Base-by-base conservation (phyloP, 768 basidiomycete genomes). In the Mycena maculata region DNA sequence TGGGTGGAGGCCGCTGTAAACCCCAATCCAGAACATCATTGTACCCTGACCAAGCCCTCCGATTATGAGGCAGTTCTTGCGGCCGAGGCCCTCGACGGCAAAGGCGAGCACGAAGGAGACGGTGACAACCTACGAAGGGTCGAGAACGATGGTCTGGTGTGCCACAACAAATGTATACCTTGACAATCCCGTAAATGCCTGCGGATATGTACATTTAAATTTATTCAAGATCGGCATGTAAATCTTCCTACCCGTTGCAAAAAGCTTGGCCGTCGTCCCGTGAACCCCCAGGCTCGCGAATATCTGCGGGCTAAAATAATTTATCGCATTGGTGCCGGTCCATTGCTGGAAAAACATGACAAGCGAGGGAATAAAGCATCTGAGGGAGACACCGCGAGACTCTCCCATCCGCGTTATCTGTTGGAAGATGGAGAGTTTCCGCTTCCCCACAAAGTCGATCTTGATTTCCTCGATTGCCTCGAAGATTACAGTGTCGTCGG, bases 311-410 rank as follows among this genome's bases (percentile, higher is more conserved):
- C 83, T 83, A 65, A 82, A 88, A 69, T 88, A 88, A 71, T 86
- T 86, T 72, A 87, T 85, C 8, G 85, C 80, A 66, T 87, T 87
- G 15, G 85, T 85, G 13, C 87, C 87, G 0, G 83, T 86, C 82
- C 85, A 86, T 71, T 79, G 78, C 69, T 81, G 83, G 73, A 80
- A 82, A 65, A 85, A 77, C 82, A 86, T 85, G 16, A 65, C 77
- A 30, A 85, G 65, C 2, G 83, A 79, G 6, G 85, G 84, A 23
- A 85, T 84, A 49, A 82, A 77, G 27, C 80, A 83, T 27, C 83
- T 78, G n/a, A 85, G 63, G 1, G 81, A 79, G 20, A 80, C 84
- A 2, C 73, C 63, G 30, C 76, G 77, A 10, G 80, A 82, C 66
- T 83, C 83, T 54, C 77, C 81, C 82, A 86, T 85, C 68, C 76